phyloP scores from a whole-genome alignment of 2,329 filamentous ascomycete genomes.

The Monilinia laxa region DNA sequence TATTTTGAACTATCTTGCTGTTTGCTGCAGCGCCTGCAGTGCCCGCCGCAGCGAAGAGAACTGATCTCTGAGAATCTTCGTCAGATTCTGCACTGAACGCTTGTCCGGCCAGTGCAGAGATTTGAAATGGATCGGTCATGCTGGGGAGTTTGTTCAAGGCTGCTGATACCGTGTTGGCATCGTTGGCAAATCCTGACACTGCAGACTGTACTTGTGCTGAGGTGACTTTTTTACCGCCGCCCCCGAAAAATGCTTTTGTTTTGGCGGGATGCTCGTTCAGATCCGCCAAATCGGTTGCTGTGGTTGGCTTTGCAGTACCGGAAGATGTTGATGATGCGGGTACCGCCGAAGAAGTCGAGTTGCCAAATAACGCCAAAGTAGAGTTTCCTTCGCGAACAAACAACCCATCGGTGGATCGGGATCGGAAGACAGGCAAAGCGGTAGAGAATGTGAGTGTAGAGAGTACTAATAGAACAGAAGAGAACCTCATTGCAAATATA shows the following conservation, averaged over 20 bases:
- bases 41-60: conserved; percentile 32
- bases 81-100: conserved; percentile 35
- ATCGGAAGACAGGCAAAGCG: conserved; percentile 7
- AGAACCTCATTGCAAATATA: conserved; percentile 16
- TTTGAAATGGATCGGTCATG: conserved; percentile 24
- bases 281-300: background rate
- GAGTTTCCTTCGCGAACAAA: background rate
- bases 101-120: conserved; percentile 30
- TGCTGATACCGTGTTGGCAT: conserved; percentile 35
- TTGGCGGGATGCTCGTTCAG: background rate
- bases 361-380: background rate
- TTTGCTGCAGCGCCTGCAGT: conserved; percentile 30
- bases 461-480: conserved; percentile 1
- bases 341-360: conserved; percentile 1
- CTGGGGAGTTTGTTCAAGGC: conserved; percentile 30
- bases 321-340: background rate
- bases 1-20: conserved; percentile 35
- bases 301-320: background rate
- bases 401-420: conserved; percentile 1
- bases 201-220: conserved; percentile 28
- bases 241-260: background rate
- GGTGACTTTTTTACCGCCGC: background rate
- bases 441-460: conserved; percentile 12
- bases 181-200: conserved; percentile 31
- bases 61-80: conserved; percentile 33